Evolutionary conservation across 176 grass and related monocot genomes (phyloP), one percentile per base, ranked within the genome.

Genomic region (Puya raimondii): DNA sequence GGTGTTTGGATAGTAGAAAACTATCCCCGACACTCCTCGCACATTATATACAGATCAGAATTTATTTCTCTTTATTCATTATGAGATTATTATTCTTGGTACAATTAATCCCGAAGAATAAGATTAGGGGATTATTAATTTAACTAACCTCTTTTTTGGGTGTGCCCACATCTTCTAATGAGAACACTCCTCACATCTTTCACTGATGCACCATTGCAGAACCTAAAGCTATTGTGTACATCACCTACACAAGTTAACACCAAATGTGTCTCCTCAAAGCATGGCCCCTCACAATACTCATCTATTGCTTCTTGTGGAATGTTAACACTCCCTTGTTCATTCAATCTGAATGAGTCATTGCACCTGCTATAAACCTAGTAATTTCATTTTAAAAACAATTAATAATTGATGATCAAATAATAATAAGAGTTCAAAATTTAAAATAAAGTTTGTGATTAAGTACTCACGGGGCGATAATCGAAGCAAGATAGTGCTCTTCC

Each of bases 211-310:
- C 88, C 88, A 67, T 85, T 87, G 72, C 70, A 48, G 79, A 91
- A 91, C 15, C 58, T 49, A 79, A 91, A 87, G 69, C 73, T 82
- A 70, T 87, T 76, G 3, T 84, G 59, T 65, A 76, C 67, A 64
- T 67, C 80, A 49, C 79, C 85, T 10, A 91, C 84, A 64, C 88
- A 91, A 72, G 57, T 79, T 64, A 87, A 85, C 76, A 87, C 75
- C 33, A 85, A 75, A 81, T 85, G 76, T 58, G 85, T 87, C 85
- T 91, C 88, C 71, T 71, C 72, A 26, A 85, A 67, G 85, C 88
- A 91, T 70, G 65, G 75, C 13, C 88, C 88, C 33, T 80, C 72
- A 81, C 88, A 87, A 81, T 87, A 87, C 57, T 71, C 33, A 50
- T 91, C 81, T 23, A 76, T 76, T 42, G 49, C 61, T 1, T 68